Evolutionary conservation across 1,139 yeast species (phyloP).

Genomic region (Debaryomycetaceae sp.): DNA sequence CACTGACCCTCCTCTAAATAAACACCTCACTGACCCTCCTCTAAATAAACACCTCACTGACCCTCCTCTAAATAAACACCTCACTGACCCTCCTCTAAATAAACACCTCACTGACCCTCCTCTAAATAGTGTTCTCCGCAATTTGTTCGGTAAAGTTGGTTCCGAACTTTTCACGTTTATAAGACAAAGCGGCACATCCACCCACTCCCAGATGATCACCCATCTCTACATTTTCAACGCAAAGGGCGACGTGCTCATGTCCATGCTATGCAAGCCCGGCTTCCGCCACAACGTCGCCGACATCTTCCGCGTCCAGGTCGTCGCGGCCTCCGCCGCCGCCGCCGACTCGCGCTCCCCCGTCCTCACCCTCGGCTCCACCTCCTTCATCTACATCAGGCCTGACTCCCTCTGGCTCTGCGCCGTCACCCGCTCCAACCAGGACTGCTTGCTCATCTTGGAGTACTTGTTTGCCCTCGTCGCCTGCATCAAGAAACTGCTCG

Average conservation of each 20-base stretch:
- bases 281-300: conserved; percentile 58
- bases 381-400: conserved; percentile 70
- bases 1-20: no score
- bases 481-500: conserved; percentile 21
- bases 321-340: conserved; percentile 6
- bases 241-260: conserved; percentile 79
- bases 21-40: no score
- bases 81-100: no score
- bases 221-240: conserved; percentile 69
- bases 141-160: no score
- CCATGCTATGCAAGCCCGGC: conserved; percentile 42
- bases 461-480: conserved; percentile 54
- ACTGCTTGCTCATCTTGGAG: conserved; percentile 72
- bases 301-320: conserved; percentile 79
- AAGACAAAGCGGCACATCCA: no score
- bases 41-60: no score
- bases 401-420: conserved; percentile 74
- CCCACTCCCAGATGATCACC: no score
- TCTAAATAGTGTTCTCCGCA: no score
- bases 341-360: conserved; percentile 61
- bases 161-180: no score
- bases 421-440: conserved; percentile 79
- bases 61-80: no score
- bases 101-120: no score
- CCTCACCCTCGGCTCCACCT: conserved; percentile 83